Base-by-base conservation (phyloP, 164 flowering plant species). In the Vitis riparia region DNA sequence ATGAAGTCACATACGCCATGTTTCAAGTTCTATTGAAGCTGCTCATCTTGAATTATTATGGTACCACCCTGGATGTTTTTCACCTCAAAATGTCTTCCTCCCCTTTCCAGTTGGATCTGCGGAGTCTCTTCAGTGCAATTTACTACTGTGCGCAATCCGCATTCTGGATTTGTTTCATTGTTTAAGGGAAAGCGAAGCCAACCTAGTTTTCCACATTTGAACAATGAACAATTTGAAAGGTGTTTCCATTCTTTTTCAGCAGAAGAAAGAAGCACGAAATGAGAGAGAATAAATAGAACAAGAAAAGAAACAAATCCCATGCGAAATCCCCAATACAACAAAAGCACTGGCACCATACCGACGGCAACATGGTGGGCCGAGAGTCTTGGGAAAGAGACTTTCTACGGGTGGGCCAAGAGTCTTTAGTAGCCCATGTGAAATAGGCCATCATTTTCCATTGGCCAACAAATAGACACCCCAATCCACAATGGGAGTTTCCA, bases 61-160 rank as follows among this genome's bases (percentile, higher is more conserved):
- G 30, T 11, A 11, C 30, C 11, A 9, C 6, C 66, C 29, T 67
- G 77, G n/a, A 73, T 63, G 49, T 9, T 12, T 5, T 0, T 1
- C 30, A 78, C 23, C 8, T 55, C 14, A 59, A 63, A 74, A 67
- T 67, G 32, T 17, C 44, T 19, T 48, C 73, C 73, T 16, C 17
- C 64, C 23, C 19, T n/a, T 13, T 27, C 55, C 17, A 78, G 37
- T 16, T 74, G 75, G 14, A 74, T 71, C 23, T 3, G 49, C 14
- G 57, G 61, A 17, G 0, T 0, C 3, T 8, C 12, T 11, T n/a
- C 2, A 2, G 51, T 14, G 12, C 71, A 37, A 16, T 60, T 16
- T 29, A 17, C 47, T 8, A 58, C 59, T 12, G 5, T 7, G 29
- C n/a, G 44, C 0, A 59, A 49, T 1, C 79, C 79, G 17, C 78